Evolutionary conservation across 2,329 filamentous ascomycete species (phyloP), one percentile per base, ranked within the genome.

Genomic region (Xylaria polymorpha): DNA sequence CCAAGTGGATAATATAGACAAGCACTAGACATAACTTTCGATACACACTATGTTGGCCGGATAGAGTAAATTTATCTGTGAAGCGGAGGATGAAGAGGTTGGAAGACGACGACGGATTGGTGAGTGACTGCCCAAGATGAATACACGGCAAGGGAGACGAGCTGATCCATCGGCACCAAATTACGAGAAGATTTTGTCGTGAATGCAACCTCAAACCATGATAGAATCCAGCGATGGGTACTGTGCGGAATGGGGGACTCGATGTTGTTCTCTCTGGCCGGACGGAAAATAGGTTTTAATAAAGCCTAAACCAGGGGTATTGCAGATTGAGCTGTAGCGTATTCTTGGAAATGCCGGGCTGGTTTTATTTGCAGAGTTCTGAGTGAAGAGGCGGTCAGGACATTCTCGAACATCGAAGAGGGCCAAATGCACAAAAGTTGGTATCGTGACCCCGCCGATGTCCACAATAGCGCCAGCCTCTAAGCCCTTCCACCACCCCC

Each of bases 401-500:
- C 7, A 14, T 59, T 44, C 56, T 46, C 56, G 41, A 59, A 59
- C 15, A 15, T 46, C 10, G 25, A 44, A 32, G 41, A 44, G 20
- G 41, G 41, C 39, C 56, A 73, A 69, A 59, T 68, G 73, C 70
- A 62, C 39, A 65, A 65, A 64, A 67, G 60, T 60, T 35, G 62
- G 67, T 74, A 74, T 75, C 74, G 74, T 77, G 75, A 75, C 73
- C 74, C 74, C 73, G 73, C 74, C 67, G 66, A 43, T 43, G 65
- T 71, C 67, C 69, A 73, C 71, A 72, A 61, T 50, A 60, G 53
- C 32, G 37, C 53, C 35, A 61, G 64, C 57, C 41, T 58, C 68
- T 58, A 65, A 51, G 68, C 48, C 62, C 44, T 53, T 66, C 53
- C 32, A 55, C 53, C 32, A 55, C 68, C 67, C 69, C 63, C 67